These are phyloP conservation scores for Xylariaceae sp. DNA, from an alignment of 2,329 filamentous ascomycete genomes.

Conservation along the genomic window DNA sequence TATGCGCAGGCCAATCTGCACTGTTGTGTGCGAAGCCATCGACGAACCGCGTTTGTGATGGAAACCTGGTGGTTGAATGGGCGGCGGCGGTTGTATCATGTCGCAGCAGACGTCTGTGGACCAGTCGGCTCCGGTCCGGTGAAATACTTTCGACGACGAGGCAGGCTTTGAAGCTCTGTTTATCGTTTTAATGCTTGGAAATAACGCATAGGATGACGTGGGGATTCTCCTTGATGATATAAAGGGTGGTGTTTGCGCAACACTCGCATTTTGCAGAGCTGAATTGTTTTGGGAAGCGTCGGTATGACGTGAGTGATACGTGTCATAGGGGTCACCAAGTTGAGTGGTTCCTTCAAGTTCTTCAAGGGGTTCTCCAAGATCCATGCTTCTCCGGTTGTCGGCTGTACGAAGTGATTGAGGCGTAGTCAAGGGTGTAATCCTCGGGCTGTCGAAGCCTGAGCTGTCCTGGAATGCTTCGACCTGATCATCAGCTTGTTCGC, in stretches of 20 bases:
- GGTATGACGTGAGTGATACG: constrained; percentile 33
- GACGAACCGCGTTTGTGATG: constrained; percentile 57
- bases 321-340: constrained; percentile 18
- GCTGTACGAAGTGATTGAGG: constrained; percentile 28
- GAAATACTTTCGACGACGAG: constrained; percentile 45
- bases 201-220: constrained; percentile 35
- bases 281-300: constrained; percentile 24
- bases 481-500: constrained; percentile 37
- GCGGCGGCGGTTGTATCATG: constrained; percentile 39
- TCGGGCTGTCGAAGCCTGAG: no score
- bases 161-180: constrained; percentile 32
- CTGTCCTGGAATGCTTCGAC: constrained; percentile 17
- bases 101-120: constrained; percentile 21
- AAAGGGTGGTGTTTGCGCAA: constrained; percentile 26
- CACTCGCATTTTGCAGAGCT: constrained; percentile 28
- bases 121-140: constrained; percentile 29
- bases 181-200: constrained; percentile 30
- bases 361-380: constrained; percentile 29
- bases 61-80: constrained; percentile 34
- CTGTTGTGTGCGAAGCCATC: constrained; percentile 59
- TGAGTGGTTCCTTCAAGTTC: constrained; percentile 14
- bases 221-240: constrained; percentile 32
- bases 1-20: constrained; percentile 65
- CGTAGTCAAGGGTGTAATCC: constrained; percentile 17
- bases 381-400: constrained; percentile 33